Percentiles rank a stretch among this genome's conserved stretches.
Conservation (phyloP, 164 flowering plant species). For the Chloranthus sessilifolius region DNA sequence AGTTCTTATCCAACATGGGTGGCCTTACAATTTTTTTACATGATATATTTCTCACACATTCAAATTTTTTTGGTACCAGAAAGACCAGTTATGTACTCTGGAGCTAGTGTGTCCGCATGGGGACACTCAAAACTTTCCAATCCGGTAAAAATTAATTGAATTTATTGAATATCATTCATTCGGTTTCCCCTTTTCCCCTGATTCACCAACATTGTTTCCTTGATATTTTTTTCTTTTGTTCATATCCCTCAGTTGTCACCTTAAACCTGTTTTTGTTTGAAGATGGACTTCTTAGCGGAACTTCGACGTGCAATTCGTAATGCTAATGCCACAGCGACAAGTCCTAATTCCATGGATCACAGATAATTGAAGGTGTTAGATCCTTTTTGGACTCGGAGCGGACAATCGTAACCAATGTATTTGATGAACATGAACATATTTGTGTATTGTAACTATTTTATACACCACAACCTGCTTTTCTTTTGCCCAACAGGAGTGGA, state of each 20-base stretch:
- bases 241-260: conserved; percentile 16
- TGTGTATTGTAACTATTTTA: too few species aligned
- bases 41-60: neutral
- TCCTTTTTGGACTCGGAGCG: too few species aligned
- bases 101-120: conserved; percentile 52
- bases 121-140: conserved; percentile 58
- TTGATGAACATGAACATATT: too few species aligned
- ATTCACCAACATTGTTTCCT: neutral
- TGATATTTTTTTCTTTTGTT: conserved; percentile 22
- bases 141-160: conserved; percentile 41
- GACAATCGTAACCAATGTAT: too few species aligned
- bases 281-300: conserved; percentile 58
- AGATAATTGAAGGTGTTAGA: neutral
- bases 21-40: too few species aligned
- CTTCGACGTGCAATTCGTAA: conserved; percentile 43
- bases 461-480: too few species aligned
- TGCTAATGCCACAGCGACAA: conserved; percentile 21
- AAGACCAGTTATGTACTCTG: conserved; percentile 62
- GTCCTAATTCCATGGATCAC: conserved; percentile 5
- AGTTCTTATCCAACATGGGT: too few species aligned
- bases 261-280: conserved; percentile 24
- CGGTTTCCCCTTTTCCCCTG: neutral
- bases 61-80: conserved; percentile 34
- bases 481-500: too few species aligned
- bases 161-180: too few species aligned